These are phyloP conservation scores for Arachnomyces sp. DNA, from an alignment of 2,329 filamentous ascomycete species.

Conservation along the genomic window DNA sequence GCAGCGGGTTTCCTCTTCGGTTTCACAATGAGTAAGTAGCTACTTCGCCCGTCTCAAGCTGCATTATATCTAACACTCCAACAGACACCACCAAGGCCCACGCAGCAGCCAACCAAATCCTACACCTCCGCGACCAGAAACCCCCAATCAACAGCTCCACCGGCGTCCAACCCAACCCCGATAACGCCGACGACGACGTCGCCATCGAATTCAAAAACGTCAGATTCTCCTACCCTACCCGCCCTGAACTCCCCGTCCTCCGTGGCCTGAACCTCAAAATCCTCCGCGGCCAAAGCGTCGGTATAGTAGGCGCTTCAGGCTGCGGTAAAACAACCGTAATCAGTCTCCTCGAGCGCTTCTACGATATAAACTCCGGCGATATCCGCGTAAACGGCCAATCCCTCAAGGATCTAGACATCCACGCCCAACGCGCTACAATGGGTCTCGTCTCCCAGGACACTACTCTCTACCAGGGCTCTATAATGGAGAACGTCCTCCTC, in stretches of 20 bases:
- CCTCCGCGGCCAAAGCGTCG: constrained; percentile 43
- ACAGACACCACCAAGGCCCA: constrained; percentile 44
- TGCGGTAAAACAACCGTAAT: constrained; percentile 63
- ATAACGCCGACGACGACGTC: constrained; percentile 25
- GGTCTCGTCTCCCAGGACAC: constrained; percentile 69
- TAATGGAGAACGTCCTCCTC: constrained; percentile 62
- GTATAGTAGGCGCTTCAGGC: constrained; percentile 50
- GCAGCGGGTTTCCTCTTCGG: constrained; percentile 23
- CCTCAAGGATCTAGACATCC: constrained; percentile 51
- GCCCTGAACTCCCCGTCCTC: constrained; percentile 21
- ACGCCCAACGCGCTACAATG: constrained; percentile 54
- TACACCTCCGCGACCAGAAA: constrained; percentile 40
- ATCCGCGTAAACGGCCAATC: constrained; percentile 57
- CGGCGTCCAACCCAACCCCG: constrained; percentile 33
- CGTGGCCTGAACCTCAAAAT: constrained; percentile 28
- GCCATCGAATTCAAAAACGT: constrained; percentile 40
- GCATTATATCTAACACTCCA: constrained; percentile 8
- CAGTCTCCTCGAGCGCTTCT: constrained; percentile 55
- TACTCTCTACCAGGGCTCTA: constrained; percentile 60
- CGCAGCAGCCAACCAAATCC: constrained; percentile 44
- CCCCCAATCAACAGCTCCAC: constrained; percentile 30
- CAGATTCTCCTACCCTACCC: constrained; percentile 26
- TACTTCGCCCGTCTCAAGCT: neutral
- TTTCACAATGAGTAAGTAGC: constrained; percentile 27
- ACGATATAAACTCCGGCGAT: constrained; percentile 55